Evolutionary conservation across 192 early-diverging fungal species (phyloP), one percentile per base, ranked within the genome.

Genomic region (Diversispora epigaea): DNA sequence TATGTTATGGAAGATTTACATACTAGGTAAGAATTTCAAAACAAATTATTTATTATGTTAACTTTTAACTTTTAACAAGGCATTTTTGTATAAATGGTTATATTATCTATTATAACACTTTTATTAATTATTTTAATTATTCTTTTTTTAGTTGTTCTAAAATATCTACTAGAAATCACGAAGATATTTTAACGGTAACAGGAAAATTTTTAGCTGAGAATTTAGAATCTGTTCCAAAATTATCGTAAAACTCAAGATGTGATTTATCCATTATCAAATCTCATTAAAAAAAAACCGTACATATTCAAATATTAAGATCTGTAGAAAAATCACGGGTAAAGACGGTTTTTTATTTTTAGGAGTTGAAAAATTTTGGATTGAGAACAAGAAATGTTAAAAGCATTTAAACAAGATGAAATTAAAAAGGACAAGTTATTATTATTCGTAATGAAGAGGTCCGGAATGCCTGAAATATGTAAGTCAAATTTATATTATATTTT

Each of bases 281-380:
- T 96, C 32, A 97, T 99, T 86, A n/a, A 99, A 99, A 88, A 39
- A 89, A 3, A 87, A n/a, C 89, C 49, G 98, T 96, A 22, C 98
- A 99, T 78, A 88, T 99, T 78, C 95, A 95, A 82, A 98, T 96
- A 64, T 83, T 99, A 77, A 19, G 95, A 12, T 92, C 92, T 8
- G 98, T 99, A 52, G 98, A 64, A 99, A 99, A 86, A 99, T 99
- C 84, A 99, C 98, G n/a, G n/a, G n/a, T n/a, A n/a, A n/a, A n/a
- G n/a, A n/a, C n/a, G n/a, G 11, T 96, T 86, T 98, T 11, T 57
- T 77, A 60, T 99, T 99, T 78, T 80, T 82, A 50, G 98, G 98
- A 21, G 86, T 87, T 7, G 98, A 61, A 90, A 90, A 69, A 94
- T 96, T 39, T 99, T 90, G 77, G 94, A 99, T 66, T 88, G 90